Base-by-base conservation (phyloP, 805 yeast species). In the Sugiyamaella lignohabitans region DNA sequence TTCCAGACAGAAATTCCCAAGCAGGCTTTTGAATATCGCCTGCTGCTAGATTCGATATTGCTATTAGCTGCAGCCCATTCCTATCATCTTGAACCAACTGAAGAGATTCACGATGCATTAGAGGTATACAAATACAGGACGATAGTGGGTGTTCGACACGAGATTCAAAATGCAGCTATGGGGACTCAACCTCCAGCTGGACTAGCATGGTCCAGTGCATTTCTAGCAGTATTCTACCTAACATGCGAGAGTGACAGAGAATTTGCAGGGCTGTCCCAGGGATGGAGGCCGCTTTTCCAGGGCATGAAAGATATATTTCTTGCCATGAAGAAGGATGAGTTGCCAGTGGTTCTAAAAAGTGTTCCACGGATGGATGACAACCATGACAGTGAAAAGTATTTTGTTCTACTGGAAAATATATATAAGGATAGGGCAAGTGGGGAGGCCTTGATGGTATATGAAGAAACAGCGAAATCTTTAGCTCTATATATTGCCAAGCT, bases 231-330 rank as follows among this genome's bases (percentile, higher is more conserved):
- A 21, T 44, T 36, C 32, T 44, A 35, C 34, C 32, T 44, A 6
- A 44, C 47, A 10, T 44, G 42, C 24, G 47, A 44, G 21, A 30
- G 20, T 14, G 47, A 44, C 30, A 38, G 38, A 2, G 47, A 44
- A 41, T 44, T 44, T 34, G 16, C 24, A 2, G 47, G 47, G 5
- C 37, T 44, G 20, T 16, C 32, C 42, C 30, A 29, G 16, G 47
- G 47, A 20, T 44, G 44, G 37, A 30, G 42, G 5, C 47, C 47
- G 10, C 20, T 44, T 16, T 44, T 44, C 34, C 29, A 19, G 10
- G 47, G 47, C 27, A 44, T 44, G 47, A 21, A 16, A n/a, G 34
- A 37, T 21, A 38, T 44, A 27, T 44, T 44, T 38, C 20, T 22
- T n/a, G 21, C 19, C 22, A 35, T 37, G 2, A 38, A 29, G 11